Base-by-base conservation (phyloP, 2,329 filamentous ascomycete species). In the Diplodia intermedia region DNA sequence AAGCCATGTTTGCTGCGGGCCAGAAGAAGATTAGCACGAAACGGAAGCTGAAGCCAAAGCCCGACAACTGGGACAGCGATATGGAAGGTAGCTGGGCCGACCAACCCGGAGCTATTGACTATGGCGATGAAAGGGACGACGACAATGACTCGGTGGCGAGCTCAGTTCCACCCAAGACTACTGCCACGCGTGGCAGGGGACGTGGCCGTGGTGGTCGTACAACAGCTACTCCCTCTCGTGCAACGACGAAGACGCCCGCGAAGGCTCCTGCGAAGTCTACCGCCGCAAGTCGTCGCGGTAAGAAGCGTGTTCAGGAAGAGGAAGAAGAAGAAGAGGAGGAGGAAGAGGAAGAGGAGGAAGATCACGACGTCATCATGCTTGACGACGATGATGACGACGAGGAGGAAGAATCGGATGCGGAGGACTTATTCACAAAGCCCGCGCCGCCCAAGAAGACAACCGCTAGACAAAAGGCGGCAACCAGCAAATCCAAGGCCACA, bases 41-140 rank as follows among this genome's bases (percentile, higher is more conserved):
- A 77, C 79, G 68, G 26, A 88, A 83, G 71, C 83, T 91, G 69
- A 94, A 91, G 76, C 89, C 92, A 0, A 92, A 89, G 76, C 94
- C 94, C 1, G 86, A 88, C 12, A 85, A 84, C 2, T 98, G 94
- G 93, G 93, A 98, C 75, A 92, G 88, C n/a, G 94, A 98, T 71
- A 82, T 94, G 31, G 90, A 97, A 61, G 95, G 94, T 0, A 85
- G 86, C 62, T 98, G 94, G 94, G 90, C 90, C 69, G 91, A 95
- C 57, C 88, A 93, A 69, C 88, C 91, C 0, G 89, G 87, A 8
- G 91, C 90, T 1, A 78, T 89, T 5, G 83, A 89, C 54, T 80
- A 80, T 69, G 81, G 84, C 56, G 85, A 82, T 18, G 82, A 82
- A 15, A 79, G 81, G 52, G 79, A 79, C 18, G 76, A 79, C 4